Evolutionary conservation across 306 rosid species (phyloP).

Genomic region (Inga laurina): DNA sequence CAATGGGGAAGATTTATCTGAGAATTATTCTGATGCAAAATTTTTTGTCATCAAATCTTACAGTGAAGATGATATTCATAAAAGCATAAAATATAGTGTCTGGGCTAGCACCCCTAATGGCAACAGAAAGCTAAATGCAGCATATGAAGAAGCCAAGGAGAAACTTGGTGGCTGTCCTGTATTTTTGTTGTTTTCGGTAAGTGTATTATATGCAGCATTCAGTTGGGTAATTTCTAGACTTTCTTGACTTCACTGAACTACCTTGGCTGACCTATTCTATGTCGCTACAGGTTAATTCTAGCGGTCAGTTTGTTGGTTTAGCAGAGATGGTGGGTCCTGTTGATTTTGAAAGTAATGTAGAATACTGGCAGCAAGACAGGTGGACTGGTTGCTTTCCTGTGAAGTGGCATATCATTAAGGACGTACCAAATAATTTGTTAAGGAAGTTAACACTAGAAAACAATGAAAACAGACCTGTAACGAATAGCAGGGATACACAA

Average conservation of each 20-base stretch:
- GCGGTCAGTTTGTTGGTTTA: conserved; percentile 62
- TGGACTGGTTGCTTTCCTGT: conserved; percentile 63
- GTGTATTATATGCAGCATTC: conserved; percentile 14
- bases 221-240: background rate
- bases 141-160: conserved; percentile 53
- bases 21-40: conserved; percentile 44
- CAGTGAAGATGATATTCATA: conserved; percentile 62
- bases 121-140: conserved; percentile 47
- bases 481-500: conserved; percentile 60
- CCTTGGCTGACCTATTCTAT: background rate
- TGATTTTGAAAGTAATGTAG: conserved; percentile 43
- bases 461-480: conserved; percentile 60
- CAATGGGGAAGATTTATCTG: conserved; percentile 42
- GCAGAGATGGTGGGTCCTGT: conserved; percentile 60
- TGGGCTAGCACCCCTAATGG: conserved; percentile 58
- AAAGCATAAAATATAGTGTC: conserved; percentile 55
- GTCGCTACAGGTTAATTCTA: conserved; percentile 48
- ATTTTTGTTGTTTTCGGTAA: conserved; percentile 55
- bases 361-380: conserved; percentile 62
- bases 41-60: conserved; percentile 56
- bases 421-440: conserved; percentile 45
- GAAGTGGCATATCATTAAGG: conserved; percentile 62
- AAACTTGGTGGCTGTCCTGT: conserved; percentile 49
- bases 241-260: conserved; percentile 7
- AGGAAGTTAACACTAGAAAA: conserved; percentile 60